These are phyloP conservation scores for Paramecium pentaurelia DNA, from an alignment of 73 alveolate species.

Conservation along the genomic window DNA sequence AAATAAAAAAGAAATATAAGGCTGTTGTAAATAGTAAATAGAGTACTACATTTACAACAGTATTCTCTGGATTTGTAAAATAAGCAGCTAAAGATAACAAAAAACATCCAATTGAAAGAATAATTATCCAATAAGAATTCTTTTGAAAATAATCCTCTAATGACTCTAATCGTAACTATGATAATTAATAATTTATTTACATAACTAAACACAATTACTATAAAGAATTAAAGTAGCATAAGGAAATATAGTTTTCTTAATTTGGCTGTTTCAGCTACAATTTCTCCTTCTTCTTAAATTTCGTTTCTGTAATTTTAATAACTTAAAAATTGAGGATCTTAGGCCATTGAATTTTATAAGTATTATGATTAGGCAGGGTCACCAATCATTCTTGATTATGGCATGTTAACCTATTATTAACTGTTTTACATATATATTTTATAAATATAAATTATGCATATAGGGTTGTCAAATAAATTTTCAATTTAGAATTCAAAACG, in stretches of 20 bases:
- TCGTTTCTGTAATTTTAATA: conserved; percentile 5
- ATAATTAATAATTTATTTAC: background rate
- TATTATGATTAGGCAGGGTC: background rate
- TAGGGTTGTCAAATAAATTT: background rate
- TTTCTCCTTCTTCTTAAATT: conserved; percentile 20
- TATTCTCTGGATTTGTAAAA: background rate
- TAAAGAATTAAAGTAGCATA: background rate
- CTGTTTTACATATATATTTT: conserved; percentile 8
- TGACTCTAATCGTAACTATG: background rate
- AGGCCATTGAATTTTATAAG: background rate
- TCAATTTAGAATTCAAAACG: background rate
- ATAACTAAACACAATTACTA: background rate
- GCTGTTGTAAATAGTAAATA: background rate
- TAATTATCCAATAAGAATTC: background rate
- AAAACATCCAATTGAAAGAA: background rate
- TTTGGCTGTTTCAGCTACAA: background rate
- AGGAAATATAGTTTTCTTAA: background rate
- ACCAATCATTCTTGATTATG: background rate
- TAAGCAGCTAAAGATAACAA: background rate
- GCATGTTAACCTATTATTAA: background rate
- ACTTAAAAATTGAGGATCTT: background rate
- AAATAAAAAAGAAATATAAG: background rate
- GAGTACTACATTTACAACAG: background rate
- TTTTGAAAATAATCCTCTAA: background rate
- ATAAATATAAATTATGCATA: background rate